Percentiles rank a stretch among this genome's conserved stretches.
phyloP scores from a whole-genome alignment of 768 basidiomycete species.

The Pleurotus salmoneostramineus region DNA sequence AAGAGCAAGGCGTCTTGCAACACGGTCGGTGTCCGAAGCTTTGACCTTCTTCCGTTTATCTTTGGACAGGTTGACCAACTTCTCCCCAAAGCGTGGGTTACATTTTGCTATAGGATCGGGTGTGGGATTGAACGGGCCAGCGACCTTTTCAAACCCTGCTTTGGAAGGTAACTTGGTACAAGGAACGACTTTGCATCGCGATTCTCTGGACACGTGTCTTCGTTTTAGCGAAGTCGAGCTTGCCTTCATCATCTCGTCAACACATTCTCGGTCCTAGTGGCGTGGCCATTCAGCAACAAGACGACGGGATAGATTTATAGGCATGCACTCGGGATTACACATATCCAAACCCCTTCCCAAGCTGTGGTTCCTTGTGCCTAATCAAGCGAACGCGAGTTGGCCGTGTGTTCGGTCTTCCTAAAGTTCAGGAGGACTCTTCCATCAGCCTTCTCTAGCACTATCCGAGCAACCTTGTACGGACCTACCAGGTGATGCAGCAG shows the following conservation, averaged over 20 bases:
- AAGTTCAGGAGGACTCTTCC: slow-evolving; percentile 67
- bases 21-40: slow-evolving; percentile 71
- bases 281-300: neutral
- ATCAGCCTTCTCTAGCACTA: slow-evolving; percentile 58
- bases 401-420: slow-evolving; percentile 47
- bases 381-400: slow-evolving; percentile 85
- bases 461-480: slow-evolving; percentile 66
- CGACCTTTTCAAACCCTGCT: slow-evolving; percentile 9
- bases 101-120: slow-evolving; percentile 57
- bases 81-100: slow-evolving; percentile 76
- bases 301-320: neutral
- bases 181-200: slow-evolving; percentile 78
- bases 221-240: slow-evolving; percentile 90
- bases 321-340: slow-evolving; percentile 76
- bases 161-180: slow-evolving; percentile 25
- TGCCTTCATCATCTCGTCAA: slow-evolving; percentile 83
- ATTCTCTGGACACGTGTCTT: slow-evolving; percentile 87
- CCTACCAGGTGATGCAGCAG: slow-evolving; percentile 46
- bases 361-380: slow-evolving; percentile 85
- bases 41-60: slow-evolving; percentile 86
- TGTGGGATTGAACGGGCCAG: neutral
- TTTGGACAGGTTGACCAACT: slow-evolving; percentile 73
- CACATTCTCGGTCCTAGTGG: slow-evolving; percentile 86
- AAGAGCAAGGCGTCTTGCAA: slow-evolving; percentile 77
- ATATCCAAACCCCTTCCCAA: slow-evolving; percentile 95